Evolutionary conservation across 1,284 basidiomycete species (phyloP).

Genomic region (Cutaneotrichosporon mucoides): DNA sequence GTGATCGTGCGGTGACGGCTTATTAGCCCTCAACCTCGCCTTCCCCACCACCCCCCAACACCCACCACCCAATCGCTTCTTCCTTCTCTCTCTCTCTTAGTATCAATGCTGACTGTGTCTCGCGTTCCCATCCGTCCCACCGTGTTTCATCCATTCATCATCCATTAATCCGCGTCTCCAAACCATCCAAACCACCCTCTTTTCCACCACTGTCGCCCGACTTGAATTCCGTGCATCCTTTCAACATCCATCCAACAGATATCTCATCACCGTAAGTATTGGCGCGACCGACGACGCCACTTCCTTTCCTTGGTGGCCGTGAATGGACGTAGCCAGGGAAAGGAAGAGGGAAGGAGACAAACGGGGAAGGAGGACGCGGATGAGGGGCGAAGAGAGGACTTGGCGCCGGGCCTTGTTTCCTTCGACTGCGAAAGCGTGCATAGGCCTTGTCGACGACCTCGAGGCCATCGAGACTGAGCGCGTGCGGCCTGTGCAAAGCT

Average conservation of each 20-base stretch:
- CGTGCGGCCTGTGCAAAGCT: not conserved
- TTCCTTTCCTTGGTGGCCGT: not conserved
- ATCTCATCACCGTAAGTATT: conserved; percentile 5
- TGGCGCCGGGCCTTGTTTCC: not conserved
- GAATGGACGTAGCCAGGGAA: too few species aligned
- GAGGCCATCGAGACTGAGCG: not conserved
- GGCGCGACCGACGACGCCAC: not conserved
- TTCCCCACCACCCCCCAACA: conserved; percentile 6
- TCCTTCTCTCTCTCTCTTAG: not conserved
- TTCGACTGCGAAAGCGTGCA: not conserved
- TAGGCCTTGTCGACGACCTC: not conserved
- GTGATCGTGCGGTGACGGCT: conserved; percentile 2
- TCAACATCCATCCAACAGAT: not conserved
- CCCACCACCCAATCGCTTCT: not conserved
- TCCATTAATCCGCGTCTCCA: not conserved
- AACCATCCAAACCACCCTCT: not conserved
- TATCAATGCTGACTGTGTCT: conserved; percentile 5
- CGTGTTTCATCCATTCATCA: conserved; percentile 1
- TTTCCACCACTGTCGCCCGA: not conserved
- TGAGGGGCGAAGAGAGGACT: too few species aligned
- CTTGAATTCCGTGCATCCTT: conserved; percentile 1
- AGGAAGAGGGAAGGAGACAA: too few species aligned
- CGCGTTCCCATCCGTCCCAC: conserved; percentile 3
- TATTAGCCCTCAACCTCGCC: not conserved
- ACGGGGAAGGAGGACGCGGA: too few species aligned